phyloP scores from a whole-genome alignment of 2,329 filamentous ascomycete species.

The Lachnellula hyalina region DNA sequence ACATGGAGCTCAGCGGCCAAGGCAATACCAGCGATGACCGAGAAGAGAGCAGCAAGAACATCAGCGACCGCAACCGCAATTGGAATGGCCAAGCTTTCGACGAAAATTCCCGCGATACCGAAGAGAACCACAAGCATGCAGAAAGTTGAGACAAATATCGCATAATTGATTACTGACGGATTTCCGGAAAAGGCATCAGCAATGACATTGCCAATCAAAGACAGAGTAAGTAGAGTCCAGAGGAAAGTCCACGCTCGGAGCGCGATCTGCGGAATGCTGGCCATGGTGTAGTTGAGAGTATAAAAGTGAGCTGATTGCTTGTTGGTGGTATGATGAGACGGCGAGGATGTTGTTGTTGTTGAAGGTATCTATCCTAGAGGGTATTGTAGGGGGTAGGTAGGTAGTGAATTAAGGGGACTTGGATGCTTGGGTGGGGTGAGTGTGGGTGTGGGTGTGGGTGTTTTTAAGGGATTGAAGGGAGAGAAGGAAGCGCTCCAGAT shows the following conservation, averaged over 20 bases:
- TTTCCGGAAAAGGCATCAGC: slow-evolving; percentile 56
- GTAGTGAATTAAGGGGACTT: not conserved
- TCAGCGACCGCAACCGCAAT: slow-evolving; percentile 53
- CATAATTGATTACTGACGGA: slow-evolving; percentile 49
- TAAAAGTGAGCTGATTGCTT: not conserved
- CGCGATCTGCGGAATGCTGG: slow-evolving; percentile 17
- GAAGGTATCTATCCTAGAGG: not conserved
- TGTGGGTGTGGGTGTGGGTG: not conserved
- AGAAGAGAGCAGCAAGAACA: slow-evolving; percentile 55
- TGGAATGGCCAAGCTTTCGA: slow-evolving; percentile 46
- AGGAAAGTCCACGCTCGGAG: slow-evolving; percentile 27
- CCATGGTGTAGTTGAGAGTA: slow-evolving; percentile 14
- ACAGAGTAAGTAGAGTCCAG: slow-evolving; percentile 26
- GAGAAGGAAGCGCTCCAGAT: not conserved
- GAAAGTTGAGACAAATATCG: slow-evolving; percentile 65
- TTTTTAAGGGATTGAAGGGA: not conserved
- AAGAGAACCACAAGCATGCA: slow-evolving; percentile 61
- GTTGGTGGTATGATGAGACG: not conserved
- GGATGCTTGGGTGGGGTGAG: not conserved
- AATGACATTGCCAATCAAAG: slow-evolving; percentile 31
- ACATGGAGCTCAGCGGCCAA: slow-evolving; percentile 64
- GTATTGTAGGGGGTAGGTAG: too few species aligned
- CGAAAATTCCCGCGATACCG: slow-evolving; percentile 52
- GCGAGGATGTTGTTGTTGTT: not conserved
- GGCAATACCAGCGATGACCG: slow-evolving; percentile 65